These are phyloP conservation scores for Filosporella fistucella DNA, from an alignment of 495 filamentous ascomycete genomes.

Conservation along the genomic window DNA sequence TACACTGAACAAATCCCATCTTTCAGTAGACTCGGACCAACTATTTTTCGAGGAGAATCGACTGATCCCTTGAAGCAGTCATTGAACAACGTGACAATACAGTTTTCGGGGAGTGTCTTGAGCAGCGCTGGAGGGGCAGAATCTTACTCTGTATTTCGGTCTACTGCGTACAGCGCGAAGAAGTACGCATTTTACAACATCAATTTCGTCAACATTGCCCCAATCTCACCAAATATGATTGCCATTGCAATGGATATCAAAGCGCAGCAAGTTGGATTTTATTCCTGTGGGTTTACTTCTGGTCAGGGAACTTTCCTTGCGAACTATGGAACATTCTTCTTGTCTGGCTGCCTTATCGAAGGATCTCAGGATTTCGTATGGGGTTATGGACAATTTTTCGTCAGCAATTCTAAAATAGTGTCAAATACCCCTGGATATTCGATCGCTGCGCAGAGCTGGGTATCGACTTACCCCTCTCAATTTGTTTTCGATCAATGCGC, in stretches of 20 bases:
- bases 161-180: slow-evolving; percentile 16
- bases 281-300: slow-evolving; percentile 18
- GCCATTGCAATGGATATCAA: slow-evolving; percentile 27
- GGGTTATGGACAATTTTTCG: slow-evolving; percentile 24
- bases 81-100: slow-evolving; percentile 23
- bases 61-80: slow-evolving; percentile 20
- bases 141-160: slow-evolving; percentile 24
- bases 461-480: slow-evolving; percentile 18
- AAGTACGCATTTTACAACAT: slow-evolving; percentile 22
- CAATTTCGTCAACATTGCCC: slow-evolving; percentile 22
- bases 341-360: slow-evolving; percentile 14
- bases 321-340: slow-evolving; percentile 17
- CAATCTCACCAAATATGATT: slow-evolving; percentile 21
- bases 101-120: slow-evolving; percentile 21
- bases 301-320: slow-evolving; percentile 22
- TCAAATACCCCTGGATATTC: slow-evolving; percentile 22
- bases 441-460: slow-evolving; percentile 26
- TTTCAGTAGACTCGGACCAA: slow-evolving; percentile 24
- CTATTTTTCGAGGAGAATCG: slow-evolving; percentile 29
- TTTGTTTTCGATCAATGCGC: slow-evolving; percentile 30
- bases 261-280: slow-evolving; percentile 22
- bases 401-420: slow-evolving; percentile 25
- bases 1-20: slow-evolving; percentile 6
- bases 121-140: slow-evolving; percentile 22
- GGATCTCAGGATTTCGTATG: slow-evolving; percentile 24